Conservation (phyloP, 495 filamentous ascomycete genomes). For the Penicillium alfredii region DNA sequence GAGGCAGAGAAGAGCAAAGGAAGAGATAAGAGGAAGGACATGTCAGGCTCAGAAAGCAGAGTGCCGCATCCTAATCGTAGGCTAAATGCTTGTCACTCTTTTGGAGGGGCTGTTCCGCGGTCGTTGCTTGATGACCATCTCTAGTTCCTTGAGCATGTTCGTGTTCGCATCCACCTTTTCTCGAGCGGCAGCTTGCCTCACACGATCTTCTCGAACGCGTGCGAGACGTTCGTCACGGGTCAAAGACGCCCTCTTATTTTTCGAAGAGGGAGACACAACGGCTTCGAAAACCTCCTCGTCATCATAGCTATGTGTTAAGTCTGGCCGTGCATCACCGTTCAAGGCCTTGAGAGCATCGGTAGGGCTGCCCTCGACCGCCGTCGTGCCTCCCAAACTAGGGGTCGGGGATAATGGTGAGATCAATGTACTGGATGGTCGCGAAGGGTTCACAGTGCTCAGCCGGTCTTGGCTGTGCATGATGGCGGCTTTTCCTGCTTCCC, state of each 20-base stretch:
- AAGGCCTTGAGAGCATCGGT: conserved; percentile 69
- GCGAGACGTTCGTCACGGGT: conserved; percentile 83
- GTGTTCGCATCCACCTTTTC: conserved; percentile 74
- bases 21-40: conserved; percentile 1
- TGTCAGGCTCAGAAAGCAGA: too few relatives aligned
- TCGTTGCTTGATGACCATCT: conserved; percentile 78
- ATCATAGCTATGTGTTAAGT: conserved; percentile 30
- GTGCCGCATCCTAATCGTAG: too few relatives aligned
- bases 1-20: conserved; percentile 3
- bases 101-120: conserved; percentile 46
- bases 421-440: conserved; percentile 58
- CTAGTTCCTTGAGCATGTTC: conserved; percentile 85
- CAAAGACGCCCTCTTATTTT: conserved; percentile 60
- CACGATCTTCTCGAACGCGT: conserved; percentile 84
- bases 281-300: conserved; percentile 87
- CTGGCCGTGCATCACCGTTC: conserved; percentile 53
- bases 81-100: conserved; percentile 45
- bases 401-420: conserved; percentile 72
- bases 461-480: conserved; percentile 66
- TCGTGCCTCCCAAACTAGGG: conserved; percentile 74
- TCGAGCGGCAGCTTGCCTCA: conserved; percentile 55
- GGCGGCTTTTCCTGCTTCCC: conserved; percentile 78
- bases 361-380: conserved; percentile 76
- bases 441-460: conserved; percentile 49
- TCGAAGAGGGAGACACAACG: conserved; percentile 58